Base-by-base conservation (phyloP, 1,284 basidiomycete genomes). In the Rhodotorula sp. region DNA sequence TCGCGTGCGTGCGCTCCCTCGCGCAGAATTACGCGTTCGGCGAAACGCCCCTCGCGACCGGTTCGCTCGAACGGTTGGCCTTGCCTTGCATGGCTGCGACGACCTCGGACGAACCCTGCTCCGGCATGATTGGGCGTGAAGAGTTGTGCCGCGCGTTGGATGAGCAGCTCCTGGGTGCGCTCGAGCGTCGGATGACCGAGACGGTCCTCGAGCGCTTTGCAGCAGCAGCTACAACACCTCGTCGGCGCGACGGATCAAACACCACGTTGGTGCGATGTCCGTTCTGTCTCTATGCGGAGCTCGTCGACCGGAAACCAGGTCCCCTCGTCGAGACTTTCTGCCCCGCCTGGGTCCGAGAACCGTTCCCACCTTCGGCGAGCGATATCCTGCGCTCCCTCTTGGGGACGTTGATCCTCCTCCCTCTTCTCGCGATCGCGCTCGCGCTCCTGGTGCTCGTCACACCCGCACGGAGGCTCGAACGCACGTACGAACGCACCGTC, bases 221-320 rank as follows among this genome's bases (percentile, higher is more conserved):
- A 2, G 37, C 37, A 12, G 37, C 37, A 14, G 37, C 37, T 1
- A 12, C 37, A 14, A 24, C 22, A 1, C 22, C 24, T 42, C 30
- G 44, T 22, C 33, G 18, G 33, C 30, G 55, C 33, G 37, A 42
- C 37, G 30, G 54, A 20, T 18, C 30, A 17, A 18, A 18, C 17
- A 17, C 17, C 46, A 22, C 46, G 22, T 48, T 48, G 17, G 46
- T 15, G 17, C 62, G 61, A 3, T 73, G 71, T 44, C 69, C 71
- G 20, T 71, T 71, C 60, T 73, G 71, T 18, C 46, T 60, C 14
- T 71, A 68, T 49, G 64, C 57, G 12, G 62, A 65, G 46, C 48
- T 67, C 20, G 42, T 37, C 37, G 45, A 54, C 59, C 29, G 55
- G 15, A 7, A 29, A 4, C 64, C 70, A 0, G 53, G 30, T 20